These are phyloP conservation scores for Cladobotryum mycophilum DNA, from an alignment of 2,329 filamentous ascomycete genomes.

Conservation along the genomic window DNA sequence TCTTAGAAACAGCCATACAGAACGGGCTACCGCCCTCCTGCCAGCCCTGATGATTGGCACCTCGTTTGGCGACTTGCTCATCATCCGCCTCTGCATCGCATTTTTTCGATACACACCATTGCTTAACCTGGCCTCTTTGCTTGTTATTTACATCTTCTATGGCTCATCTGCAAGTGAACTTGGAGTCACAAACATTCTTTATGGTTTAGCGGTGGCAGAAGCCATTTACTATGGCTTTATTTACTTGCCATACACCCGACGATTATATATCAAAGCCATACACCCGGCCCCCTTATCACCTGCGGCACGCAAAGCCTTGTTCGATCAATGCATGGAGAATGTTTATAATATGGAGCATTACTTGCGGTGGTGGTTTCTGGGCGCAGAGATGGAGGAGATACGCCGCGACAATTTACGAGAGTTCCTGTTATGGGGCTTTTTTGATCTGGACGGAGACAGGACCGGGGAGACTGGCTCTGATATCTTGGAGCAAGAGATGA, in stretches of 20 bases:
- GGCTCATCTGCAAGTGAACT: slow-evolving; percentile 13
- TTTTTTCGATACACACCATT: slow-evolving; percentile 39
- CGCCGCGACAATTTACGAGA: slow-evolving; percentile 61
- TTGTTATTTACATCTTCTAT: slow-evolving; percentile 17
- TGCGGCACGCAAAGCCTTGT: slow-evolving; percentile 47
- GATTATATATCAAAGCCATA: slow-evolving; percentile 31
- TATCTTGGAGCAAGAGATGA: slow-evolving; percentile 33
- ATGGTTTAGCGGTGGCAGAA: slow-evolving; percentile 33
- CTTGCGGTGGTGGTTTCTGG: slow-evolving; percentile 60
- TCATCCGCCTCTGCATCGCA: slow-evolving; percentile 40
- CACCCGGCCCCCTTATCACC: slow-evolving; percentile 38
- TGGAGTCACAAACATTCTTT: slow-evolving; percentile 15
- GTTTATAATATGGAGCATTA: slow-evolving; percentile 51
- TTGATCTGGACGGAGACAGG: slow-evolving; percentile 39
- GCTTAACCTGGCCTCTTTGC: slow-evolving; percentile 29
- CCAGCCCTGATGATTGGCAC: slow-evolving; percentile 30
- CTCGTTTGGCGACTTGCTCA: slow-evolving; percentile 32
- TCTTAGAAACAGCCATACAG: no score
- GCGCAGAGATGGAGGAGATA: slow-evolving; percentile 50
- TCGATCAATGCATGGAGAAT: slow-evolving; percentile 48
- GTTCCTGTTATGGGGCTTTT: slow-evolving; percentile 63
- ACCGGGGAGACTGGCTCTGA: slow-evolving; percentile 10
- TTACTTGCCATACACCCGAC: slow-evolving; percentile 36
- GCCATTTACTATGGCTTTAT: slow-evolving; percentile 35
- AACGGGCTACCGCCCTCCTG: background rate